These are phyloP conservation scores for Globisporangium cylindrosporum DNA, from an alignment of 352 stramenopile genomes.

Conservation along the genomic window DNA sequence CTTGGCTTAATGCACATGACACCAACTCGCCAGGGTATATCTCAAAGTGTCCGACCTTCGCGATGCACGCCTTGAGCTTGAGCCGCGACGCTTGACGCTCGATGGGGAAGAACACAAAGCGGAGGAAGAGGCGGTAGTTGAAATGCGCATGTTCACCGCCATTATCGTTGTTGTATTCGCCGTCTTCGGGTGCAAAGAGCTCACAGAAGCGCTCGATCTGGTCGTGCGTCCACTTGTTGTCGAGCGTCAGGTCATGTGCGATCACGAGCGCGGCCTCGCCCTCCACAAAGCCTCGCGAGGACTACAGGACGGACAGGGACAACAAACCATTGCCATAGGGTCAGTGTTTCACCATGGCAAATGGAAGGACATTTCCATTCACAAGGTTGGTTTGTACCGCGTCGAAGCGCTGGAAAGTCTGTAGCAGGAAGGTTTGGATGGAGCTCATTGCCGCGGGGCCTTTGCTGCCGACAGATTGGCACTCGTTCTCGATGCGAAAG, in stretches of 20 bases:
- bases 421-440: constrained; percentile 17
- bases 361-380: too few relatives aligned
- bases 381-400: constrained; percentile 13
- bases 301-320: constrained; percentile 1
- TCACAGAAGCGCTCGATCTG: constrained; percentile 34
- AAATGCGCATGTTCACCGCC: constrained; percentile 17
- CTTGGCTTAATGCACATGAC: not conserved
- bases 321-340: not conserved
- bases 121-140: constrained; percentile 46
- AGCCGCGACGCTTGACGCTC: constrained; percentile 11
- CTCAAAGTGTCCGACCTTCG: not conserved
- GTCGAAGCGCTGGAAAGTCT: constrained; percentile 30
- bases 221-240: constrained; percentile 30
- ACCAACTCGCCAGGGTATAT: constrained; percentile 8
- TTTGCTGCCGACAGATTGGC: not conserved
- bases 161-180: constrained; percentile 14
- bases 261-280: constrained; percentile 32
- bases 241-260: constrained; percentile 25
- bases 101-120: constrained; percentile 57
- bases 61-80: constrained; percentile 10
- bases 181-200: constrained; percentile 26
- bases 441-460: constrained; percentile 4
- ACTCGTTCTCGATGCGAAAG: constrained; percentile 10
- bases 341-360: not conserved
- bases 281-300: constrained; percentile 19